Evolutionary conservation across 129 eudicot genomes (phyloP), one percentile per base, ranked within the genome.

Genomic region (Escallonia rubra): DNA sequence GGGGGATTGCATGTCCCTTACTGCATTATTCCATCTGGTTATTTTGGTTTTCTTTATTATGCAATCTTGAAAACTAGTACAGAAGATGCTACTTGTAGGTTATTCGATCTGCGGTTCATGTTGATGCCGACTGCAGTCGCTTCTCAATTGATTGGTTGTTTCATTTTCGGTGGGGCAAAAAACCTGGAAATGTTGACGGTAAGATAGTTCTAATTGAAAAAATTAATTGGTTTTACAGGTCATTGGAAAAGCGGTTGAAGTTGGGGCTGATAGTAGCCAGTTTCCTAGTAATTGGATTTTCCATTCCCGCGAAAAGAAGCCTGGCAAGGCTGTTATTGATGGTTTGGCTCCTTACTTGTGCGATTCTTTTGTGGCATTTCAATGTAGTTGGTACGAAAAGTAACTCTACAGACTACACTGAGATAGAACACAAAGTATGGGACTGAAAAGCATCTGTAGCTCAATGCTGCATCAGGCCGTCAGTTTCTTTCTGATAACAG

Each of bases 161-260:
- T 82, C 96, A 93, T 89, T 76, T 78, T 69, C 92, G 98, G 60
- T 89, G 98, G 98, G 96, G 96, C 67, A 93, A 93, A 84, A 89
- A 84, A 72, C 86, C 86, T 69, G 98, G 98, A 77, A 86, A 89
- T 72, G 73, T 93, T 67, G 77, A 85, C 67, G 98, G 98, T 89
- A 71, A 89, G 98, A 79, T 66, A 6, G 70, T 68, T 52, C 38
- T 71, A 9, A 55, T 79, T 81, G 73, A 84, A 43, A 64, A 65
- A 43, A 64, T 50, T 56, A 51, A n/a, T 84, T 59, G 57, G 75
- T 83, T 71, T 75, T 78, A 76, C 96, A 93, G 98, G 98, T 93
- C 54, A 75, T 84, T 78, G 85, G 76, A 70, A 74, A 76, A 70
- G 91, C 98, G 57, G 79, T 93, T 64, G 95, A 86, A 73, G 96